These are phyloP conservation scores for Dacryopinax spathularia DNA, from an alignment of 768 basidiomycete species.

Conservation along the genomic window DNA sequence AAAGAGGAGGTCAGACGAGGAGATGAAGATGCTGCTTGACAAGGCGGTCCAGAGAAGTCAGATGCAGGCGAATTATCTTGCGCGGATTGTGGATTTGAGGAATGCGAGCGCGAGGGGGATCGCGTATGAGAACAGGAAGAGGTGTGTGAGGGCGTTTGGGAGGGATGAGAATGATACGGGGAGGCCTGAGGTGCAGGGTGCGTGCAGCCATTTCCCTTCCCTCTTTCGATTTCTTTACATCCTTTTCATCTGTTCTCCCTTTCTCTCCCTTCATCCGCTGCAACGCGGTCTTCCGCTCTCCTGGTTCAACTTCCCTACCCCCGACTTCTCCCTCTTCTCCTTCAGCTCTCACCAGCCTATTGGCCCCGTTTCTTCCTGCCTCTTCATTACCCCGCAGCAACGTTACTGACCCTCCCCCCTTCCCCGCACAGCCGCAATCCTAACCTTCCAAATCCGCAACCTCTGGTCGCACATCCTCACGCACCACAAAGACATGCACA, in stretches of 20 bases:
- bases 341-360: no score
- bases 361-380: no score
- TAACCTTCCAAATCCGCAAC: conserved; percentile 75
- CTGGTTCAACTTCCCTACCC: neutral
- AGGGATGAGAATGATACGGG: conserved; percentile 60
- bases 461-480: conserved; percentile 54
- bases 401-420: neutral
- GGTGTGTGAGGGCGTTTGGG: conserved; percentile 71
- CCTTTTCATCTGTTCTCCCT: neutral
- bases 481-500: conserved; percentile 58
- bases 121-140: conserved; percentile 67
- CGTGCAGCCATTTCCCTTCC: conserved; percentile 13
- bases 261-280: neutral
- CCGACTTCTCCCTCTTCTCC: conserved; percentile 1
- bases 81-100: conserved; percentile 61
- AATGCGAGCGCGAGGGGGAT: conserved; percentile 84
- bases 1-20: conserved; percentile 9
- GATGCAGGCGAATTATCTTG: conserved; percentile 32
- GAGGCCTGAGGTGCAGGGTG: conserved; percentile 81
- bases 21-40: neutral
- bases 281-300: neutral
- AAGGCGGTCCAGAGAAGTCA: conserved; percentile 11
- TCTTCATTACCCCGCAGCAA: neutral
- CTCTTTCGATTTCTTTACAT: neutral
- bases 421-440: conserved; percentile 67